A percentile compares a stretch with the other conserved stretches of the same genome.
Conservation (phyloP, 1,284 basidiomycete genomes). For the Peniophora sp. region DNA sequence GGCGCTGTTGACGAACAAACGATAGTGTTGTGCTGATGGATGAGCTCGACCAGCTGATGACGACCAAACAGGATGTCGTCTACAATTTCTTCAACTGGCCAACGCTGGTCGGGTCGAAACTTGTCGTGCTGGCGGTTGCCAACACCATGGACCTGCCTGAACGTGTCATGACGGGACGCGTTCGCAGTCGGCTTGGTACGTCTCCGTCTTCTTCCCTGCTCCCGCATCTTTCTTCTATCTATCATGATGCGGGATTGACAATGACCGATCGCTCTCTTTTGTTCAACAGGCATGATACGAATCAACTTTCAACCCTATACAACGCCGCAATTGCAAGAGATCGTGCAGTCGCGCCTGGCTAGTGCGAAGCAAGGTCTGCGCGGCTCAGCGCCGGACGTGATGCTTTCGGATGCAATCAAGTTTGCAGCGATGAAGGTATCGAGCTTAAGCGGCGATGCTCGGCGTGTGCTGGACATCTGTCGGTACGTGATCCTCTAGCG, state of each 20-base stretch:
- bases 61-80: slow-evolving; percentile 93
- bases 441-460: slow-evolving; percentile 90
- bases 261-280: neutral
- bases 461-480: slow-evolving; percentile 91
- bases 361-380: slow-evolving; percentile 46
- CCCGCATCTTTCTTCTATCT: neutral
- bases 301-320: slow-evolving; percentile 95
- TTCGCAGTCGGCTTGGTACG: slow-evolving; percentile 85
- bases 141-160: slow-evolving; percentile 99
- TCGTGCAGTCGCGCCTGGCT: slow-evolving; percentile 75
- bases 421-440: slow-evolving; percentile 90
- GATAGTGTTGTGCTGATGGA: slow-evolving; percentile 93
- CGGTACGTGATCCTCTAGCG: slow-evolving; percentile 31
- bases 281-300: slow-evolving; percentile 74
- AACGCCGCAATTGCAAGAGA: slow-evolving; percentile 74
- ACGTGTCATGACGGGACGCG: slow-evolving; percentile 85
- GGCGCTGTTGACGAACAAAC: neutral
- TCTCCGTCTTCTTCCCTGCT: slow-evolving; percentile 3
- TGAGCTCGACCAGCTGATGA: slow-evolving; percentile 94
- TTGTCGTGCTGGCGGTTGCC: slow-evolving; percentile 95
- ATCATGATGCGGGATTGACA: neutral
- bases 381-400: slow-evolving; percentile 39
- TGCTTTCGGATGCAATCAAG: slow-evolving; percentile 76
- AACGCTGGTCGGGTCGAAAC: slow-evolving; percentile 75
- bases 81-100: slow-evolving; percentile 99